Percentiles rank a stretch among this genome's conserved stretches.
phyloP scores from a whole-genome alignment of 129 eudicot genomes.

The Escallonia rubra region DNA sequence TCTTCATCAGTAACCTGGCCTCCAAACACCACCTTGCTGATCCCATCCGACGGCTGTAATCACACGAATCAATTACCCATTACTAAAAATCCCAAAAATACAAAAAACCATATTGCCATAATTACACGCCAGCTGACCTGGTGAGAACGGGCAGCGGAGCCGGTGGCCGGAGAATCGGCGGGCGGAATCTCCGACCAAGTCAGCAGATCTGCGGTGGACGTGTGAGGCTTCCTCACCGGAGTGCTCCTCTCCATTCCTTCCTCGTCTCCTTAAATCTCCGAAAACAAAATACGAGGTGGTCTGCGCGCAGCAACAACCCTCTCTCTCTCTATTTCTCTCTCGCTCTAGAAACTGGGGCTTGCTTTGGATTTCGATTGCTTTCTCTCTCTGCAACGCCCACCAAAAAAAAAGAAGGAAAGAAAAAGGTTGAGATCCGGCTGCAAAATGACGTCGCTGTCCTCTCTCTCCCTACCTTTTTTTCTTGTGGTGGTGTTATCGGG shows the following conservation, averaged over 20 bases:
- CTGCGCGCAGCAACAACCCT: background rate
- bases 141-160: slow-evolving; percentile 42
- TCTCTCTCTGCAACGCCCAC: too few species aligned
- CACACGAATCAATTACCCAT: background rate
- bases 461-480: background rate
- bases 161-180: slow-evolving; percentile 44
- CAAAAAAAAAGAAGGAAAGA: too few species aligned
- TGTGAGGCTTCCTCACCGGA: slow-evolving; percentile 91
- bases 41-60: slow-evolving; percentile 92
- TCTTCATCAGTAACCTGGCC: slow-evolving; percentile 96
- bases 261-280: background rate
- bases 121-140: slow-evolving; percentile 28
- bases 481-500: background rate
- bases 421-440: background rate
- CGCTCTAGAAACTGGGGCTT: background rate
- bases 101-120: background rate
- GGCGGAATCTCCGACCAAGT: slow-evolving; percentile 88
- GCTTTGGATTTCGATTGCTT: too few species aligned
- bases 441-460: background rate
- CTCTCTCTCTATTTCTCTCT: background rate
- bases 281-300: background rate
- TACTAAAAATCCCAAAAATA: background rate
- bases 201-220: slow-evolving; percentile 95
- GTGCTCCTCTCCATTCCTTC: slow-evolving; percentile 52
- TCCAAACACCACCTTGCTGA: slow-evolving; percentile 87